Conservation (phyloP, 2,329 filamentous ascomycete genomes). For the Nigrospora oryzae region DNA sequence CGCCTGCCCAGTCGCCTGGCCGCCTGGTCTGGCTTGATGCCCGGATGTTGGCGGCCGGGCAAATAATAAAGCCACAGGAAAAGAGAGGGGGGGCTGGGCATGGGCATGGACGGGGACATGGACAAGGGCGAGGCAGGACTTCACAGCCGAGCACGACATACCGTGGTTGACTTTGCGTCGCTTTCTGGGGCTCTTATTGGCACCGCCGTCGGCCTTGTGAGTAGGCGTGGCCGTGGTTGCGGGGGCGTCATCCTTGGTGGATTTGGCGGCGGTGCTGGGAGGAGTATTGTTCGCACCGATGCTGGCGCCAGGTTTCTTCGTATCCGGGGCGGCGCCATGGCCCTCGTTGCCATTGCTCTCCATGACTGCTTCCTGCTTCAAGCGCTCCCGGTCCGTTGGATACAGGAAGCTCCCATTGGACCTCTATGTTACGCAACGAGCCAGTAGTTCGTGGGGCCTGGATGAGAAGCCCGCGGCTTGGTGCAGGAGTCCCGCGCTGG, state of each 20-base stretch:
- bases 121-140: constrained; percentile 9
- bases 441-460: constrained; percentile 6
- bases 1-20: too few species aligned
- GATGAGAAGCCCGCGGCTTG: constrained; percentile 4
- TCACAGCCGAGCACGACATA: constrained; percentile 36
- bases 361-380: constrained; percentile 7
- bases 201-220: constrained; percentile 20
- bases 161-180: constrained; percentile 85
- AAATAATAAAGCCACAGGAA: neutral
- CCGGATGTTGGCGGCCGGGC: too few species aligned
- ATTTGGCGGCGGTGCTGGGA: constrained; percentile 9
- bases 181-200: constrained; percentile 63
- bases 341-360: constrained; percentile 4
- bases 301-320: neutral
- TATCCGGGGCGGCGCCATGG: constrained; percentile 6
- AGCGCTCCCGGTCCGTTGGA: constrained; percentile 3
- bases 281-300: constrained; percentile 3
- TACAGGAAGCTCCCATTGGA: constrained; percentile 6
- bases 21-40: too few species aligned
- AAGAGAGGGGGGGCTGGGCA: neutral
- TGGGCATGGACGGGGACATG: too few species aligned
- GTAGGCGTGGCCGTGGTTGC: constrained; percentile 4
- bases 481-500: constrained; percentile 2
- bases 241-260: constrained; percentile 1
- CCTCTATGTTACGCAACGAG: constrained; percentile 6